Conservation (phyloP, 2,329 filamentous ascomycete genomes). For the Xylariales sp. region DNA sequence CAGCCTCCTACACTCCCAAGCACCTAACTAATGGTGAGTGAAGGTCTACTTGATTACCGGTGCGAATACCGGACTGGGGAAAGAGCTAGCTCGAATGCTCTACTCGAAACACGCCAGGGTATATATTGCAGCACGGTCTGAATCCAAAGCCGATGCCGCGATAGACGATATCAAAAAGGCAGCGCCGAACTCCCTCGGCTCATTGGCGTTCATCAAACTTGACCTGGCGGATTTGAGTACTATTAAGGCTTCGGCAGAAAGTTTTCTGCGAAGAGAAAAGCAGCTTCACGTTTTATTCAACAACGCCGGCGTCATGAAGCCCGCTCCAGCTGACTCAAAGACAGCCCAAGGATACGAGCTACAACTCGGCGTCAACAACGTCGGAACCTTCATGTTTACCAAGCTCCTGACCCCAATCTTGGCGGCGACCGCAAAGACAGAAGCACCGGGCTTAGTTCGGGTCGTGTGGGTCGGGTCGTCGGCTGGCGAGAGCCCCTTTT, state of each 20-base stretch:
- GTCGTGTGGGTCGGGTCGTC: conserved; percentile 45
- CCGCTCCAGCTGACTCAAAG: conserved; percentile 26
- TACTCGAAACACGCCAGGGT: conserved; percentile 57
- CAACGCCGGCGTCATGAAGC: conserved; percentile 51
- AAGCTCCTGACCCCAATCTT: conserved; percentile 42
- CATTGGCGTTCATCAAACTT: conserved; percentile 51
- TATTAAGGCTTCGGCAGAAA: conserved; percentile 52
- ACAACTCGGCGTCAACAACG: conserved; percentile 44
- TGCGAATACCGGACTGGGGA: conserved; percentile 52
- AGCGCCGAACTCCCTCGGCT: conserved; percentile 40
- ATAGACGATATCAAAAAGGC: conserved; percentile 53
- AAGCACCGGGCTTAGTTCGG: conserved; percentile 33
- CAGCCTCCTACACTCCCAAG: neutral
- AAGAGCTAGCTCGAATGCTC: conserved; percentile 53
- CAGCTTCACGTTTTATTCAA: conserved; percentile 55
- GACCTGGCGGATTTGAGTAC: conserved; percentile 53
- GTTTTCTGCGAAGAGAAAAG: conserved; percentile 51
- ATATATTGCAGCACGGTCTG: conserved; percentile 56
- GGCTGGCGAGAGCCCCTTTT: conserved; percentile 19
- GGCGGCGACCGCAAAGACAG: conserved; percentile 31
- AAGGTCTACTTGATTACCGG: conserved; percentile 35
- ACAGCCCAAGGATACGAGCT: conserved; percentile 46
- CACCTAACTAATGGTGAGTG: neutral
- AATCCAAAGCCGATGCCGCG: conserved; percentile 52
- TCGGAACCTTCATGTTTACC: conserved; percentile 45